Evolutionary conservation across 805 yeast species (phyloP), one percentile per base, ranked within the genome.

Genomic region (Schwanniomyces pseudopolymorphus): DNA sequence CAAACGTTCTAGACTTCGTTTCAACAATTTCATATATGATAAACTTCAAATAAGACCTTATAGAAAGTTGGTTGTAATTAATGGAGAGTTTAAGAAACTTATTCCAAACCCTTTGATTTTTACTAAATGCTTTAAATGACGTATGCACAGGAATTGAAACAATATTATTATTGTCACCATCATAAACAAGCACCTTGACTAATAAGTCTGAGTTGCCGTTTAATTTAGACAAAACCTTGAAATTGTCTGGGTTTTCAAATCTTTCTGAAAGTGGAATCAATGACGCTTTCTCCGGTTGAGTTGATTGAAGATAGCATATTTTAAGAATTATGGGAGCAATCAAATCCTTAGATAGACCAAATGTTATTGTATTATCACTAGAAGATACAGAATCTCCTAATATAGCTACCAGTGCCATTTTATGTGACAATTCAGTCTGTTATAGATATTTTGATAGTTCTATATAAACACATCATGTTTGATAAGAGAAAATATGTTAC

Each of bases 81-180:
- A 91, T 77, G 0, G 97, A 92, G 40, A 94, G 63, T 39, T 78
- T 76, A 17, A 89, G 64, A 86, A 89, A 85, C 49, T 82, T 81
- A 54, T 85, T 78, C 91, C 94, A 89, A 61, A 77, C 58, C 77
- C 78, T 26, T 41, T 59, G 61, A 42, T 62, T 67, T 39, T 56
- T 59, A 40, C 61, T 52, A 44, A 72, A 72, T 9, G 61, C 44
- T 44, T 59, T 61, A 51, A 68, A 70, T 7, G 66, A 60, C 5
- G 77, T 67, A 50, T 69, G 75, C 8, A 68, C 59, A 17, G 70
- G 63, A 3, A 57, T 46, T 5, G 69, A 56, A 8, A 68, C 31
- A 1, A 55, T 52, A 24, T 62, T 59, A 45, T 67, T 60, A 48
- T 58, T 60, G 21, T 50, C 51, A 5, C 70, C 69, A 49, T 64